Evolutionary conservation across 129 eudicot species (phyloP).

Genomic region (Heracleum sosnowskyi): DNA sequence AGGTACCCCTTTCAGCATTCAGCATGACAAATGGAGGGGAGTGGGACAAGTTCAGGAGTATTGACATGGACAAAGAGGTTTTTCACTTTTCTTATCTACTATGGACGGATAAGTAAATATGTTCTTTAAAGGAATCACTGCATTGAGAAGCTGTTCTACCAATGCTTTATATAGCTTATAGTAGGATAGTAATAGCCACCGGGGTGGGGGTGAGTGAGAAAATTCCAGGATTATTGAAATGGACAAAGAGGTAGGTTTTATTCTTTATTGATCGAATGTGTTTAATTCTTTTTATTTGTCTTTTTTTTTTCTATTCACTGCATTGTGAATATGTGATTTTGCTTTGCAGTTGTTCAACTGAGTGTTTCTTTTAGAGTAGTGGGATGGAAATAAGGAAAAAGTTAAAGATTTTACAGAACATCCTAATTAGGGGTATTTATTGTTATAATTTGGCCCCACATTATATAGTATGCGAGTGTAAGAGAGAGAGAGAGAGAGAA

Average conservation of each 20-base stretch:
- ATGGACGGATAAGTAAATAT: slow-evolving; percentile 8
- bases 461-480: neutral
- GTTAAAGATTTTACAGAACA: neutral
- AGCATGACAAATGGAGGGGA: slow-evolving; percentile 64
- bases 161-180: neutral
- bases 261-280: neutral
- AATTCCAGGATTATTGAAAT: neutral
- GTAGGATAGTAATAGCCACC: neutral
- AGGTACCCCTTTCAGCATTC: slow-evolving; percentile 70
- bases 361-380: neutral
- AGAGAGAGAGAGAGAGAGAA: too few species aligned
- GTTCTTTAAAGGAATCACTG: slow-evolving; percentile 1
- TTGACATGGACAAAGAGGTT: slow-evolving; percentile 99
- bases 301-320: neutral
- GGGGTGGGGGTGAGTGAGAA: neutral
- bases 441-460: neutral
- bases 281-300: neutral
- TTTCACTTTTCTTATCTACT: slow-evolving; percentile 20
- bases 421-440: neutral
- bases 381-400: neutral
- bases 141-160: neutral
- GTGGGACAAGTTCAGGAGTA: slow-evolving; percentile 88
- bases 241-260: neutral
- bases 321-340: neutral
- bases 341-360: neutral